Evolutionary conservation across 1,284 basidiomycete species (phyloP).

Genomic region (Malassezia brasiliensis): DNA sequence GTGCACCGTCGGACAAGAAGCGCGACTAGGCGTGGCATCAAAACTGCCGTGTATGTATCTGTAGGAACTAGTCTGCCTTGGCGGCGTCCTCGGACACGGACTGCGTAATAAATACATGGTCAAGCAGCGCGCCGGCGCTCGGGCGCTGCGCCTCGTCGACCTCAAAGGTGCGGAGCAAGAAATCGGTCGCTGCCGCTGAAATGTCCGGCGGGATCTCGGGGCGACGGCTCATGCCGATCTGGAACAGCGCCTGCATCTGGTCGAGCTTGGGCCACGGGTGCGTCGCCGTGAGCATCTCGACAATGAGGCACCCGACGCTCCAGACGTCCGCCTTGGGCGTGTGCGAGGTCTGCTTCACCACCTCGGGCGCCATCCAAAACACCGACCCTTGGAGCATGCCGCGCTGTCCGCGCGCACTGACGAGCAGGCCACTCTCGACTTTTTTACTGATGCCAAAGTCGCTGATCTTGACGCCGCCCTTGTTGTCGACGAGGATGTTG

Average conservation of each 20-base stretch:
- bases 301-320: conserved; percentile 92
- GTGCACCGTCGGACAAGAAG: conserved; percentile 1
- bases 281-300: conserved; percentile 96
- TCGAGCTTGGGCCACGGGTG: conserved; percentile 94
- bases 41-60: too few relatives aligned
- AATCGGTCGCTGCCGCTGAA: conserved; percentile 30
- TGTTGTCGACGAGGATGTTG: conserved; percentile 96
- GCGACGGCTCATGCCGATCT: conserved; percentile 34
- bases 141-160: conserved; percentile 37
- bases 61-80: background rate
- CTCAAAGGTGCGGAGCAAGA: conserved; percentile 39
- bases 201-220: conserved; percentile 42
- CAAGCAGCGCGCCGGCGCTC: conserved; percentile 31
- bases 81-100: background rate
- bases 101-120: conserved; percentile 34
- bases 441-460: conserved; percentile 99
- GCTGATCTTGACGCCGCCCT: conserved; percentile 94
- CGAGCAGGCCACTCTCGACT: conserved; percentile 62
- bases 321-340: conserved; percentile 95
- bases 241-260: conserved; percentile 63
- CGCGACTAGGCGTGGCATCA: background rate
- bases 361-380: conserved; percentile 56
- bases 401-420: background rate
- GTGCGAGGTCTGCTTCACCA: conserved; percentile 88
- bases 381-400: conserved; percentile 15